These are phyloP conservation scores for Postia placenta DNA, from an alignment of 768 basidiomycete genomes.

Conservation along the genomic window DNA sequence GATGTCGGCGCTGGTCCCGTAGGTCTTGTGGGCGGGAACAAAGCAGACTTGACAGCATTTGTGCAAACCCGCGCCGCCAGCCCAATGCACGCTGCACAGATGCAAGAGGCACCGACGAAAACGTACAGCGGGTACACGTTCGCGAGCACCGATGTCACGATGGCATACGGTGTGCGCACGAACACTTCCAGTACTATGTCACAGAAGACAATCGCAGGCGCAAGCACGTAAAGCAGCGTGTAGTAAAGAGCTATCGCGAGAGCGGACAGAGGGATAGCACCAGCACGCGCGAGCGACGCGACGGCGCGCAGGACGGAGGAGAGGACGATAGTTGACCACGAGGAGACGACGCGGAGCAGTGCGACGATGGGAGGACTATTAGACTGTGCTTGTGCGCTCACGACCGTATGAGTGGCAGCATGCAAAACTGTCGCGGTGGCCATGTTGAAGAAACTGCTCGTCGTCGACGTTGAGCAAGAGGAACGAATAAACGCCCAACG, in stretches of 20 bases:
- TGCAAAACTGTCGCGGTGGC: too few species aligned
- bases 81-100: conserved; percentile 15
- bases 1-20: neutral
- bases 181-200: conserved; percentile 36
- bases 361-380: conserved; percentile 14
- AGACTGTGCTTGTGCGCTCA: too few species aligned
- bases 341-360: conserved; percentile 9
- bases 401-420: too few species aligned
- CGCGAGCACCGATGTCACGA: conserved; percentile 12
- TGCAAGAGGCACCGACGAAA: conserved; percentile 16
- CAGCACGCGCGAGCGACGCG: neutral
- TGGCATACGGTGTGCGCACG: conserved; percentile 39
- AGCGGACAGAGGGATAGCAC: neutral
- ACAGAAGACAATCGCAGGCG: conserved; percentile 39
- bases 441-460: too few species aligned
- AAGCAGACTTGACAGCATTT: neutral
- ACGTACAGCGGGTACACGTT: conserved; percentile 23
- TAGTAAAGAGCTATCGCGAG: conserved; percentile 18
- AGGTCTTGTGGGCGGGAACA: neutral
- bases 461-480: too few species aligned
- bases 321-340: conserved; percentile 4
- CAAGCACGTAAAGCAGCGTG: conserved; percentile 34
- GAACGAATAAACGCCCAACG: too few species aligned
- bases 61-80: conserved; percentile 11
- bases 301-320: conserved; percentile 1